A percentile compares a stretch with the other conserved stretches of the same genome.
phyloP scores from a whole-genome alignment of 768 basidiomycete species.

The Russula ochroleuca region DNA sequence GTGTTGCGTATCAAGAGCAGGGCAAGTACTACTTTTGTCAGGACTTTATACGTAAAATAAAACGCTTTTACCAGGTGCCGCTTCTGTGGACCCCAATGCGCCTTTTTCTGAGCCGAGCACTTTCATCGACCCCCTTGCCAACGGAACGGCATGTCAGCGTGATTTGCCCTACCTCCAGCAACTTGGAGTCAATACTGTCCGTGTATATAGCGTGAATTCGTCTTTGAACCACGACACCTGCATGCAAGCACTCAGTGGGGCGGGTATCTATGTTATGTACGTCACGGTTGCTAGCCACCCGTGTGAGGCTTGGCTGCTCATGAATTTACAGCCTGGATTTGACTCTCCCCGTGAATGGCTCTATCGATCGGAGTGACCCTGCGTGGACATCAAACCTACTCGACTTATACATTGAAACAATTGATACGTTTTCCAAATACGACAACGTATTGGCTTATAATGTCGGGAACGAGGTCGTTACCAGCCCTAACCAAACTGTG shows the following conservation, averaged over 20 bases:
- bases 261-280: slow-evolving; percentile 88
- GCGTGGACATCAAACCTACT: slow-evolving; percentile 80
- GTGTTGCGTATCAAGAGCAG: slow-evolving; percentile 80
- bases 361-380: slow-evolving; percentile 67
- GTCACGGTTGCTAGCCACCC: slow-evolving; percentile 31
- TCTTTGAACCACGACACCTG: slow-evolving; percentile 81
- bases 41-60: background rate
- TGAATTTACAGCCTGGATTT: slow-evolving; percentile 66
- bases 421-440: slow-evolving; percentile 77
- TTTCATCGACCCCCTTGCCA: slow-evolving; percentile 76
- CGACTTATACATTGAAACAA: slow-evolving; percentile 71
- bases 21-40: slow-evolving; percentile 40
- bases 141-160: slow-evolving; percentile 61
- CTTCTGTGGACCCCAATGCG: background rate
- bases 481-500: slow-evolving; percentile 47
- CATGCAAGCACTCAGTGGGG: slow-evolving; percentile 70
- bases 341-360: slow-evolving; percentile 79
- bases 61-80: background rate
- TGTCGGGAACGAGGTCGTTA: slow-evolving; percentile 81
- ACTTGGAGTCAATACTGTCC: slow-evolving; percentile 75
- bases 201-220: slow-evolving; percentile 84
- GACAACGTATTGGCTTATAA: slow-evolving; percentile 89
- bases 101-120: slow-evolving; percentile 67
- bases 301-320: slow-evolving; percentile 14
- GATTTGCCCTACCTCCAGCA: slow-evolving; percentile 75